Evolutionary conservation across 164 flowering plant genomes (phyloP).

Genomic region (Cinnamomum chago): DNA sequence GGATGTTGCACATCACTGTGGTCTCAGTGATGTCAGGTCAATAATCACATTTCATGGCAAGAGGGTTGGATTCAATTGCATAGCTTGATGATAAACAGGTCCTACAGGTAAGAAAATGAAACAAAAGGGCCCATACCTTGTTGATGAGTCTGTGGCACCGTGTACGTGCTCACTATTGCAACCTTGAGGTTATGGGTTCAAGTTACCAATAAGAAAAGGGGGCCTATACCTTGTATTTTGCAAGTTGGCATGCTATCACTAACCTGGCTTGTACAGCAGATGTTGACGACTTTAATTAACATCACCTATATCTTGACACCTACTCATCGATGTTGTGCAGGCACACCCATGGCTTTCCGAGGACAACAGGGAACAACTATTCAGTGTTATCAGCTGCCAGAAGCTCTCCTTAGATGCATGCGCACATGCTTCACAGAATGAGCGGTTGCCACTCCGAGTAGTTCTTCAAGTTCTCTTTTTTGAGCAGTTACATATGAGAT

Average conservation of each 20-base stretch:
- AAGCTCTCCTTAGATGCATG: slow-evolving; percentile 96
- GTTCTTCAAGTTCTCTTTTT: slow-evolving; percentile 88
- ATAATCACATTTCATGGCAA: no score
- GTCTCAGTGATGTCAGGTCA: no score
- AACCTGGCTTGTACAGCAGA: not conserved
- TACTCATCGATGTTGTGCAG: slow-evolving; percentile 37
- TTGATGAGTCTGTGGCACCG: not conserved
- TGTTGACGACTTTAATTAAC: no score
- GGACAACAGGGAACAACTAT: slow-evolving; percentile 67
- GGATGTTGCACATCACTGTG: no score
- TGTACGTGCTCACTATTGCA: no score
- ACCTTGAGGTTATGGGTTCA: no score
- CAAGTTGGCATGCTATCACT: not conserved
- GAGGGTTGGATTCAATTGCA: no score
- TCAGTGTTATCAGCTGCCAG: slow-evolving; percentile 67
- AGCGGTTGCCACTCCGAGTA: slow-evolving; percentile 74
- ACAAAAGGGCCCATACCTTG: no score
- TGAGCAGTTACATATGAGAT: slow-evolving; percentile 86
- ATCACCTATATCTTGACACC: not conserved
- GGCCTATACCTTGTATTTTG: no score
- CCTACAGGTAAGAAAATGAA: no score
- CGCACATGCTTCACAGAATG: slow-evolving; percentile 91
- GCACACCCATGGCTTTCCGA: slow-evolving; percentile 90
- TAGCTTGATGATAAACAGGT: no score
- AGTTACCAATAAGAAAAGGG: no score